Conservation (phyloP, 768 basidiomycete species). For the Amyloporia xantha region DNA sequence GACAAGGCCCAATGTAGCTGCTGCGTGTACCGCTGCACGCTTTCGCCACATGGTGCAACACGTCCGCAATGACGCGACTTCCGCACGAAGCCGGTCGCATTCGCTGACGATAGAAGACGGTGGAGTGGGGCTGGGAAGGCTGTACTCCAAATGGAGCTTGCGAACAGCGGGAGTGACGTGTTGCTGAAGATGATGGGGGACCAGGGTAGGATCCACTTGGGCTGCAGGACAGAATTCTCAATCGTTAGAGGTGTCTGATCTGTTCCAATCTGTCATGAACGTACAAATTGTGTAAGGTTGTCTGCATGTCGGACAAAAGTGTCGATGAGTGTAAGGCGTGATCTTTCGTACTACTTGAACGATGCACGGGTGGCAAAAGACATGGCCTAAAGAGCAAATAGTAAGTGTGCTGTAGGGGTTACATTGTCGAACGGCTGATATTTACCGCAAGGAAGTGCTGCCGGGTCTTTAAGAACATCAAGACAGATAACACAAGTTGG, state of each 20-base stretch:
- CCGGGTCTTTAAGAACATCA: conserved; percentile 46
- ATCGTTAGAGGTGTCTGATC: background rate
- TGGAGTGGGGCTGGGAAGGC: conserved; percentile 8
- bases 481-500: conserved; percentile 56
- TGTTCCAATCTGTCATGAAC: background rate
- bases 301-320: conserved; percentile 54
- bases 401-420: conserved; percentile 1
- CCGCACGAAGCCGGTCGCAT: conserved; percentile 19
- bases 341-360: conserved; percentile 42
- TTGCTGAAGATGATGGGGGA: conserved; percentile 54
- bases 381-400: conserved; percentile 40
- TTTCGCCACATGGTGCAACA: conserved; percentile 27
- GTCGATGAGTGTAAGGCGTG: conserved; percentile 38
- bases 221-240: conserved; percentile 24
- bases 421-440: background rate
- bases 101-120: conserved; percentile 9
- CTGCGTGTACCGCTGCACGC: conserved; percentile 26
- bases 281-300: conserved; percentile 44
- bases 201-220: conserved; percentile 38
- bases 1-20: conserved; percentile 26
- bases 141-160: conserved; percentile 43
- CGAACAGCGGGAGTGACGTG: conserved; percentile 54
- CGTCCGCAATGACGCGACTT: conserved; percentile 21
- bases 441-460: conserved; percentile 60
- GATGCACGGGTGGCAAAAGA: conserved; percentile 60